Percentiles rank a stretch among this genome's conserved stretches.
These are phyloP conservation scores for Pythium rishiriense DNA, from an alignment of 352 stramenopile genomes.

Conservation along the genomic window DNA sequence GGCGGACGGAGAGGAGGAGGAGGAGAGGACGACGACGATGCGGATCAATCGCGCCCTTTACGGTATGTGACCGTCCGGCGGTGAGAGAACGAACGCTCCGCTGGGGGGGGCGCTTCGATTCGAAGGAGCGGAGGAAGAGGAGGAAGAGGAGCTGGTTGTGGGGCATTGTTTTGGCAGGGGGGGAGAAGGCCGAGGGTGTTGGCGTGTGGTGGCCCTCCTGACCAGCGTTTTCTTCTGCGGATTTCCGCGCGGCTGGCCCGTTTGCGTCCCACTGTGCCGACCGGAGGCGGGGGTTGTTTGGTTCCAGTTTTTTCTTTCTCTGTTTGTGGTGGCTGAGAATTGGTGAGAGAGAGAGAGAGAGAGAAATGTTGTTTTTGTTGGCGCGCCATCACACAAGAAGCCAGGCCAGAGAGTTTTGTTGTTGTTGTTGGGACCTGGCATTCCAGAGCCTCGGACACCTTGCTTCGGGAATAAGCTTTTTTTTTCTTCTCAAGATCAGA, in stretches of 20 bases:
- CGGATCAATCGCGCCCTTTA: not conserved
- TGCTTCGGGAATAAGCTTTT: not conserved
- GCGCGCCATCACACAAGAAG: not conserved
- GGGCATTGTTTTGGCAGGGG: too few species aligned
- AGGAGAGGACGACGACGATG: not conserved
- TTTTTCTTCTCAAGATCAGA: conserved; percentile 1
- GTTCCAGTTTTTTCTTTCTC: conserved; percentile 1
- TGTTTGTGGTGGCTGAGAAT: not conserved
- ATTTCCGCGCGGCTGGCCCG: not conserved
- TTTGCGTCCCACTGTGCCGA: conserved; percentile 6
- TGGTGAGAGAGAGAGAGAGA: too few species aligned
- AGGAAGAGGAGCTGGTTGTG: not conserved
- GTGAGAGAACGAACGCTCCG: too few species aligned
- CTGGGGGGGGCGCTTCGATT: too few species aligned
- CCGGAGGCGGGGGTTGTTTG: not conserved
- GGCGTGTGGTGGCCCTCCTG: not conserved
- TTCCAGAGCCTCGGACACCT: not conserved
- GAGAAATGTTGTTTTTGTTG: too few species aligned
- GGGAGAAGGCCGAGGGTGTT: not conserved
- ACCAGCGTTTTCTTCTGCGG: conserved; percentile 5
- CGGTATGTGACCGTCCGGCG: too few species aligned
- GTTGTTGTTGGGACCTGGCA: not conserved
- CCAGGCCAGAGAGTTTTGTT: not conserved
- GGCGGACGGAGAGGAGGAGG: too few species aligned
- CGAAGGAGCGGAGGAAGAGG: not conserved